Conservation (phyloP, 257 asterid genomes). For the Solanum lignicaule region DNA sequence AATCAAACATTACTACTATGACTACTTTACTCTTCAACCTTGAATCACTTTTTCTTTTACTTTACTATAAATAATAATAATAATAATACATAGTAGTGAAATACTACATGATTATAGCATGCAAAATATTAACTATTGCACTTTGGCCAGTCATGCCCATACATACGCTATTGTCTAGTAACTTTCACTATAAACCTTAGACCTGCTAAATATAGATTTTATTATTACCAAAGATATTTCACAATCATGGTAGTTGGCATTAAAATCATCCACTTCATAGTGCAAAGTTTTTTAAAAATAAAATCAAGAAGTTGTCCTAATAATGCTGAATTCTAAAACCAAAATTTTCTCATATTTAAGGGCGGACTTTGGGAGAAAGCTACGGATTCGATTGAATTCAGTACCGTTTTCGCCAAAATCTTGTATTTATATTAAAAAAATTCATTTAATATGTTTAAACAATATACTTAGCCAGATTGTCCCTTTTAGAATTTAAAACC, state of each 20-base stretch:
- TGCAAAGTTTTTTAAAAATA: background rate
- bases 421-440: background rate
- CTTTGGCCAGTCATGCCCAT: background rate
- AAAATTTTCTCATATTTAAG: background rate
- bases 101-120: slow-evolving; percentile 1
- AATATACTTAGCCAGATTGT: background rate
- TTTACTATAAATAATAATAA: background rate
- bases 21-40: slow-evolving; percentile 9
- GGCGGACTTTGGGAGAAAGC: background rate
- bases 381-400: background rate
- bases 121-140: background rate
- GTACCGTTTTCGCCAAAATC: background rate
- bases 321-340: background rate
- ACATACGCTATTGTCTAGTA: background rate
- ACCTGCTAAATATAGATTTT: background rate
- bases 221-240: background rate
- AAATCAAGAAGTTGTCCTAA: background rate
- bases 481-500: background rate
- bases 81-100: background rate
- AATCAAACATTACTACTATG: background rate
- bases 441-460: background rate
- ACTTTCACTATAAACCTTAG: background rate
- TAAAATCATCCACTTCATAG: background rate
- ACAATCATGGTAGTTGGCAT: background rate
- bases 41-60: background rate